Conservation (phyloP, 176 grass and related monocot genomes). For the Triticum aestivum region DNA sequence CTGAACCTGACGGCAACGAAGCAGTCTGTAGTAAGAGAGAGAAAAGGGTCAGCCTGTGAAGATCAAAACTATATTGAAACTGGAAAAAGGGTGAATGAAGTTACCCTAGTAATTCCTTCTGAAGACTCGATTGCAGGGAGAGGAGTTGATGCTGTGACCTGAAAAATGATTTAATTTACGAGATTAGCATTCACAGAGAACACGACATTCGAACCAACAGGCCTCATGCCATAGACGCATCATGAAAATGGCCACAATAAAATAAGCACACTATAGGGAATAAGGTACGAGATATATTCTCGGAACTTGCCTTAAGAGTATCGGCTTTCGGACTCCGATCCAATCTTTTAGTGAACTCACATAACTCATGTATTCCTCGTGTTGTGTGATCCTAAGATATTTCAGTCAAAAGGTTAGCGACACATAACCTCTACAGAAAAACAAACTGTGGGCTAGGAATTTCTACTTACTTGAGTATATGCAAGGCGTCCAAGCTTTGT, state of each 20-base stretch:
- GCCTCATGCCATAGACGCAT: background rate
- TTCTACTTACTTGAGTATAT: conserved; percentile 65
- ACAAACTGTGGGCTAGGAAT: background rate
- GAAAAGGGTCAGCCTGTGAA: conserved; percentile 5
- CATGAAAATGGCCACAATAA: background rate
- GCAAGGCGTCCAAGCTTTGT: conserved; percentile 74
- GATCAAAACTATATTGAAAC: background rate
- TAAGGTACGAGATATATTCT: background rate
- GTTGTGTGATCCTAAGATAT: conserved; percentile 67
- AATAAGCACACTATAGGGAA: background rate
- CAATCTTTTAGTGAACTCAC: conserved; percentile 70
- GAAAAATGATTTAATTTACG: conserved; percentile 11
- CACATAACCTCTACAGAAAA: conserved; percentile 7
- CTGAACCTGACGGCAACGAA: conserved; percentile 37
- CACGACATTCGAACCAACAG: background rate
- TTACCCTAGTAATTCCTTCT: conserved; percentile 46
- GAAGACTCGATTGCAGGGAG: conserved; percentile 46
- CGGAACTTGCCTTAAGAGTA: conserved; percentile 50
- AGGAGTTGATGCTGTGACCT: conserved; percentile 49
- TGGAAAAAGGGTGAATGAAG: background rate
- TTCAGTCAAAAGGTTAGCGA: conserved; percentile 21
- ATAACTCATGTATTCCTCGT: conserved; percentile 76
- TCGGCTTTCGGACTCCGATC: conserved; percentile 60
- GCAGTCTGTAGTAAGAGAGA: conserved; percentile 29
- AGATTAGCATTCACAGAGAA: background rate